These are phyloP conservation scores for Neolentinus lepideus DNA, from an alignment of 1,284 basidiomycete species.

Conservation along the genomic window DNA sequence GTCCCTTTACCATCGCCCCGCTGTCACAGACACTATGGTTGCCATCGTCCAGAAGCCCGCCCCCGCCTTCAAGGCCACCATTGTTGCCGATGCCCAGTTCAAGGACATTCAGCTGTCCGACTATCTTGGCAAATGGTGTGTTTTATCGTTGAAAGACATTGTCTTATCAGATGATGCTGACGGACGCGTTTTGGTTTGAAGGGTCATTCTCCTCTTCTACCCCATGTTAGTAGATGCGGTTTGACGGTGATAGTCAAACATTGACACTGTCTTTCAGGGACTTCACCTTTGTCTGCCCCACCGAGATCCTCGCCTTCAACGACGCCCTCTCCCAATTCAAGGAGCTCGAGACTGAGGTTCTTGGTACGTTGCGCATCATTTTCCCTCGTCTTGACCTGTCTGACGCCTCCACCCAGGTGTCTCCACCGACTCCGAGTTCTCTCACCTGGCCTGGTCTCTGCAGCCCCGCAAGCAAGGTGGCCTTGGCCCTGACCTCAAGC, in stretches of 20 bases:
- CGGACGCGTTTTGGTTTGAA: constrained; percentile 18
- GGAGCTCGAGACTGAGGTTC: constrained; percentile 65
- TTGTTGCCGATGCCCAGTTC: constrained; percentile 73
- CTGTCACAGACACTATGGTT: constrained; percentile 36
- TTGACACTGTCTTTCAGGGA: constrained; percentile 35
- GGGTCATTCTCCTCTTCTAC: constrained; percentile 78
- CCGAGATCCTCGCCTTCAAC: constrained; percentile 91
- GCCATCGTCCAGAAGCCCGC: constrained; percentile 74
- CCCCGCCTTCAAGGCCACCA: constrained; percentile 68
- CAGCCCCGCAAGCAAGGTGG: constrained; percentile 79
- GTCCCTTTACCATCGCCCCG: neutral
- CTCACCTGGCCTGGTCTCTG: constrained; percentile 83
- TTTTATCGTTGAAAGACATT: constrained; percentile 7
- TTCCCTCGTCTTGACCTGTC: neutral
- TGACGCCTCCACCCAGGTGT: constrained; percentile 32
- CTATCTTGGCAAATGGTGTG: constrained; percentile 78
- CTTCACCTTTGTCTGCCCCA: constrained; percentile 86
- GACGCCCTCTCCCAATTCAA: constrained; percentile 72
- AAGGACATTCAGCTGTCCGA: constrained; percentile 67
- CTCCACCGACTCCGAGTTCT: constrained; percentile 86
- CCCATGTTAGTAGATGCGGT: constrained; percentile 49
- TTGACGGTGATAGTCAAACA: constrained; percentile 12
- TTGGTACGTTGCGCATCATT: constrained; percentile 40
- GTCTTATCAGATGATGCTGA: neutral
- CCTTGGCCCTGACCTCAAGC: constrained; percentile 79